Evolutionary conservation across 805 yeast species (phyloP).

Genomic region (Candida adriatica): DNA sequence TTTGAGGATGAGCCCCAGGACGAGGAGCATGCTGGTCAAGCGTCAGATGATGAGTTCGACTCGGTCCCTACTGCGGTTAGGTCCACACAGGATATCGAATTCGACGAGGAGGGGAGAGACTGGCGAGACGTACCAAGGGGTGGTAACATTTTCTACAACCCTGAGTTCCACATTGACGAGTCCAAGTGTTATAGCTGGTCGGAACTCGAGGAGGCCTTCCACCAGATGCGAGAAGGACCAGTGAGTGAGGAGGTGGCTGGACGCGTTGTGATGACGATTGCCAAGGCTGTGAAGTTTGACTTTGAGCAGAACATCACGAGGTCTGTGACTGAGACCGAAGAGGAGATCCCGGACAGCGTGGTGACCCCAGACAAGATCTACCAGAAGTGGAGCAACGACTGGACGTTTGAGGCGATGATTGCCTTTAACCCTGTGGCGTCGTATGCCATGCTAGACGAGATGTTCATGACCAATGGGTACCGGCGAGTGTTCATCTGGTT

Average conservation of each 20-base stretch:
- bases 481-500: slow-evolving; percentile 63
- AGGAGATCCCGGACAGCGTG: slow-evolving; percentile 23
- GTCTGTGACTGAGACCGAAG: slow-evolving; percentile 18
- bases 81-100: slow-evolving; percentile 33
- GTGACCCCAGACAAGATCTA: slow-evolving; percentile 46
- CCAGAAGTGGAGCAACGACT: slow-evolving; percentile 35
- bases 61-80: slow-evolving; percentile 29
- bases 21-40: slow-evolving; percentile 7
- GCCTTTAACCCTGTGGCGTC: slow-evolving; percentile 45
- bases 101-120: slow-evolving; percentile 57
- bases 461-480: slow-evolving; percentile 61
- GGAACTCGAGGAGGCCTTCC: slow-evolving; percentile 20
- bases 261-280: slow-evolving; percentile 40
- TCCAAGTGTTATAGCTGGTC: slow-evolving; percentile 16
- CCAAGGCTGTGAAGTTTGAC: slow-evolving; percentile 44
- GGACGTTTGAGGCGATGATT: slow-evolving; percentile 45
- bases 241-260: slow-evolving; percentile 28
- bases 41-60: slow-evolving; percentile 6
- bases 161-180: slow-evolving; percentile 12
- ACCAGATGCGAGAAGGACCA: slow-evolving; percentile 23
- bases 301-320: slow-evolving; percentile 27
- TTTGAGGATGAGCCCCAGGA: slow-evolving; percentile 15
- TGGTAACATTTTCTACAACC: slow-evolving; percentile 34
- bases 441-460: slow-evolving; percentile 56
- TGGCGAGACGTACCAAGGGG: slow-evolving; percentile 71